Conservation (phyloP, 805 yeast genomes). For the Helenozyma baotianmanensis region DNA sequence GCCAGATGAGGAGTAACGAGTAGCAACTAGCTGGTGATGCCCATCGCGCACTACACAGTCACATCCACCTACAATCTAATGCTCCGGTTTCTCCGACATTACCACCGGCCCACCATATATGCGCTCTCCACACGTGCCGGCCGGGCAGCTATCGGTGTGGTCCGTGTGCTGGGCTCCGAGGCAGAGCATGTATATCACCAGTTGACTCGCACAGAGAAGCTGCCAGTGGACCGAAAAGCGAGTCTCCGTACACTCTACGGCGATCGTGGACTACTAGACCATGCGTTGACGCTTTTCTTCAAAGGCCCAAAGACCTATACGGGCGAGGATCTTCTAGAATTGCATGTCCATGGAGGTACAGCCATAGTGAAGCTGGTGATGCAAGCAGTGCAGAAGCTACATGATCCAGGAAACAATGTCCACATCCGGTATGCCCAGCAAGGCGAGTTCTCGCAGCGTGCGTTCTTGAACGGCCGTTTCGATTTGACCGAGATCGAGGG, state of each 20-base stretch:
- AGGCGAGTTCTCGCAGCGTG: slow-evolving; percentile 88
- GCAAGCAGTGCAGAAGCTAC: slow-evolving; percentile 52
- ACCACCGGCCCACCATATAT: slow-evolving; percentile 63
- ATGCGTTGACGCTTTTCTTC: slow-evolving; percentile 69
- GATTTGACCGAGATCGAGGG: slow-evolving; percentile 93
- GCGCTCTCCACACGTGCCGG: slow-evolving; percentile 85
- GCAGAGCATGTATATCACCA: slow-evolving; percentile 40
- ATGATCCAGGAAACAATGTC: slow-evolving; percentile 37
- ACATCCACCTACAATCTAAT: too few species aligned
- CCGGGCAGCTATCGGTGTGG: slow-evolving; percentile 80
- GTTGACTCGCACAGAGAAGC: slow-evolving; percentile 38
- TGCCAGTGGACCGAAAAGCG: slow-evolving; percentile 52
- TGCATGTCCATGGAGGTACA: slow-evolving; percentile 92
- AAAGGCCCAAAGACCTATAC: slow-evolving; percentile 76
- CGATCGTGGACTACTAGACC: slow-evolving; percentile 56
- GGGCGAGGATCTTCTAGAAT: slow-evolving; percentile 85
- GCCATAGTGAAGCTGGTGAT: slow-evolving; percentile 75
- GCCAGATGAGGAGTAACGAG: too few species aligned
- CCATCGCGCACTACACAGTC: too few species aligned
- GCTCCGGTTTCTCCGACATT: too few species aligned
- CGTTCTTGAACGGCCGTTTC: slow-evolving; percentile 76
- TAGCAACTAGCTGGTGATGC: too few species aligned
- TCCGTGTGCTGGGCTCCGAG: slow-evolving; percentile 75
- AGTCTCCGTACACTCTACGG: slow-evolving; percentile 53
- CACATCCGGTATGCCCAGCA: slow-evolving; percentile 77